These are phyloP conservation scores for Rubia tinctorum DNA, from an alignment of 305 asterid genomes.

Conservation along the genomic window DNA sequence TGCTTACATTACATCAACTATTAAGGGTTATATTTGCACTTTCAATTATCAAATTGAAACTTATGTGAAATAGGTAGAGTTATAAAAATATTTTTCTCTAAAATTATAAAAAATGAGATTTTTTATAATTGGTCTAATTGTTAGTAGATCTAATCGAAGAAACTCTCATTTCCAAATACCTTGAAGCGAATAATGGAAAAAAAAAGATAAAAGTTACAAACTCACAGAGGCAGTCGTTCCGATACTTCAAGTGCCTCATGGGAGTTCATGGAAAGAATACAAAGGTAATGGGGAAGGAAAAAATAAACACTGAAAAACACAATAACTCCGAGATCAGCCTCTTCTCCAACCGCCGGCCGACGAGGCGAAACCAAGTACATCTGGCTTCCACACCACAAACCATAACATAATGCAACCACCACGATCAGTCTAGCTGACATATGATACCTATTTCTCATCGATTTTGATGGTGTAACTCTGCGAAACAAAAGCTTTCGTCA, in stretches of 20 bases:
- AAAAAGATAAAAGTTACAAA: not conserved
- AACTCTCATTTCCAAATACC: no score
- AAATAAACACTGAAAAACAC: conserved; percentile 60
- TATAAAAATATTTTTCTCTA: no score
- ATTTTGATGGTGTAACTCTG: conserved; percentile 53
- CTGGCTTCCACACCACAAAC: conserved; percentile 84
- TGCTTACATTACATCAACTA: no score
- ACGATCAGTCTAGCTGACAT: conserved; percentile 45
- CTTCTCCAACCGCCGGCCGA: conserved; percentile 88
- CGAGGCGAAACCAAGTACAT: conserved; percentile 64
- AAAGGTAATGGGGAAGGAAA: conserved; percentile 75
- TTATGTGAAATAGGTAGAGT: no score
- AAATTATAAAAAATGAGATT: no score
- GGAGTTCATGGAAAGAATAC: conserved; percentile 73
- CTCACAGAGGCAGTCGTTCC: conserved; percentile 53
- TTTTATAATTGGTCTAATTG: no score
- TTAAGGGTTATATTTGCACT: no score
- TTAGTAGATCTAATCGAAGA: no score
- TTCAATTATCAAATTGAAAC: no score
- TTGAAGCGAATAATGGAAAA: no score
- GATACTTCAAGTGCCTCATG: conserved; percentile 30
- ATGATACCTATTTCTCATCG: conserved; percentile 29
- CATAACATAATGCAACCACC: conserved; percentile 44
- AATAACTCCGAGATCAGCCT: conserved; percentile 86
- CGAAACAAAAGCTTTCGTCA: conserved; percentile 9